phyloP scores from a whole-genome alignment of 1,284 basidiomycete genomes.

The Puccinia horiana region DNA sequence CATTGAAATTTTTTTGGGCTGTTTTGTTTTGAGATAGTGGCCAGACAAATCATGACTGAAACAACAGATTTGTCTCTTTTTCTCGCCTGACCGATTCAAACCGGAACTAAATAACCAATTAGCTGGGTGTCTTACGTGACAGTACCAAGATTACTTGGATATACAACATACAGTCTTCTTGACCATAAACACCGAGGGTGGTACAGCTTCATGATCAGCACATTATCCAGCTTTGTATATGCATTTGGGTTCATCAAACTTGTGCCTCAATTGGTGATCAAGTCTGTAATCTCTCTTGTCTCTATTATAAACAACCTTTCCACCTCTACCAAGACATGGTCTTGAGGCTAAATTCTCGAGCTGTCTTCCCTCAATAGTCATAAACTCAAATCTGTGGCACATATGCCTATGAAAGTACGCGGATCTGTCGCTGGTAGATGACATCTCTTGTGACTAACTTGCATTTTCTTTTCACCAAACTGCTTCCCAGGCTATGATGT shows the following conservation, averaged over 20 bases:
- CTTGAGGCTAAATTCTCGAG: constrained; percentile 45
- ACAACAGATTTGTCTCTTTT: neutral
- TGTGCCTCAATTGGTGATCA: constrained; percentile 76
- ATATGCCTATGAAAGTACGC: constrained; percentile 82
- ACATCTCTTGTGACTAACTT: no score
- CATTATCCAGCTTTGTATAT: constrained; percentile 82
- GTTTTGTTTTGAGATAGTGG: neutral
- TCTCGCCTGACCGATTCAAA: constrained; percentile 59
- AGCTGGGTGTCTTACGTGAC: constrained; percentile 84
- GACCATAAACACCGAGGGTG: constrained; percentile 76
- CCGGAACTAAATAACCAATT: constrained; percentile 70
- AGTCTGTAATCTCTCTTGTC: constrained; percentile 49
- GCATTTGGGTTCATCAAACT: constrained; percentile 93
- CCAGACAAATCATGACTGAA: neutral
- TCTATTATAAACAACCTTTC: neutral
- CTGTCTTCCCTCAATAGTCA: constrained; percentile 45
- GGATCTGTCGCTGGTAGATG: no score
- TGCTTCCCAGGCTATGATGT: constrained; percentile 73
- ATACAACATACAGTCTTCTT: constrained; percentile 69
- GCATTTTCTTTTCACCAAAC: neutral
- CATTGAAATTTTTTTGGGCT: neutral
- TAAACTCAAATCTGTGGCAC: constrained; percentile 72
- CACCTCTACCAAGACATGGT: constrained; percentile 57
- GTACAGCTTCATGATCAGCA: constrained; percentile 87
- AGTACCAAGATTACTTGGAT: constrained; percentile 78